These are phyloP conservation scores for Bolboschoenus planiculmis DNA, from an alignment of 176 grass and related monocot genomes.

Conservation along the genomic window DNA sequence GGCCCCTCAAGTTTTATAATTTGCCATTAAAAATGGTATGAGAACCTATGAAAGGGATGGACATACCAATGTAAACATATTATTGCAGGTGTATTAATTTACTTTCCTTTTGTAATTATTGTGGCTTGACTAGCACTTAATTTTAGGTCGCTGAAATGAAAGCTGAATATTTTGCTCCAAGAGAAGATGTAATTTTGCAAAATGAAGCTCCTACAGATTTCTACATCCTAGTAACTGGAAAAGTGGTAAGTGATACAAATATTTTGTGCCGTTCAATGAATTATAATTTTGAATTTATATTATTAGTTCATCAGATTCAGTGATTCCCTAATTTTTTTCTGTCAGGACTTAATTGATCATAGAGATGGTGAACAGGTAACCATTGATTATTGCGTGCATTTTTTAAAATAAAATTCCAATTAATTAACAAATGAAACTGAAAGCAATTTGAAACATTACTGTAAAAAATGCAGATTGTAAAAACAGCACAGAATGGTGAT, in stretches of 20 bases:
- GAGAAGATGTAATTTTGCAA: conserved; percentile 96
- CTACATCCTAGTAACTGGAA: conserved; percentile 84
- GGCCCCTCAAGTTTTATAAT: background rate
- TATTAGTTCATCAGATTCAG: background rate
- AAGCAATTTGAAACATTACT: conserved; percentile 15
- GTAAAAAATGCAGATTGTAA: conserved; percentile 37
- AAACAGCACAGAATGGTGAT: conserved; percentile 55
- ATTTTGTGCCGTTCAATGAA: background rate
- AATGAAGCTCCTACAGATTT: conserved; percentile 99
- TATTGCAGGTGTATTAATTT: background rate
- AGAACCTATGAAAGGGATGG: background rate
- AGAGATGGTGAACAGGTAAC: conserved; percentile 60
- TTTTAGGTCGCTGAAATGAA: conserved; percentile 94
- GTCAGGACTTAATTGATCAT: conserved; percentile 64
- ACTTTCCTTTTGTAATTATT: background rate
- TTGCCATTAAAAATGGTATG: background rate
- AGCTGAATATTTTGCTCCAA: conserved; percentile 97
- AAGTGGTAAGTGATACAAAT: conserved; percentile 36
- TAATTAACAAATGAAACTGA: conserved; percentile 20
- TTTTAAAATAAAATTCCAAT: conserved; percentile 9
- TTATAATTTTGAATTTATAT: conserved; percentile 17
- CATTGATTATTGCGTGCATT: conserved; percentile 20
- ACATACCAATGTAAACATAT: background rate
- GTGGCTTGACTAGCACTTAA: background rate
- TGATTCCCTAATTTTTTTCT: conserved; percentile 36